These are phyloP conservation scores for Eremomyces bilateralis DNA, from an alignment of 495 filamentous ascomycete species.

Conservation along the genomic window DNA sequence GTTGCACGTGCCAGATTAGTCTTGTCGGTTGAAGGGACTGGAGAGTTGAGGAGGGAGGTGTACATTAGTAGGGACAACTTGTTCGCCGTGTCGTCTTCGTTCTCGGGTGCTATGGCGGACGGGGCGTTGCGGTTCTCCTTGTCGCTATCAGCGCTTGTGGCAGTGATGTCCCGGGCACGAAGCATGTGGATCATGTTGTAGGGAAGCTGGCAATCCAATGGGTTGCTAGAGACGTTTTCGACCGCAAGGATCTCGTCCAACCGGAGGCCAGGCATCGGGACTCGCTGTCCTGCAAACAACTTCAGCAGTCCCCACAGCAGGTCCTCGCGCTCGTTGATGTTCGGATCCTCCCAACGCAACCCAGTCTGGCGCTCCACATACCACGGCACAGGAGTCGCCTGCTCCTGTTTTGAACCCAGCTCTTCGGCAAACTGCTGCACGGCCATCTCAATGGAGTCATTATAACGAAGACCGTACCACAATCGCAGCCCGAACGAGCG, in stretches of 20 bases:
- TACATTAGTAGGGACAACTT: no score
- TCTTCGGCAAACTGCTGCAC: conserved; percentile 48
- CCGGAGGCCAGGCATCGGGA: conserved; percentile 22
- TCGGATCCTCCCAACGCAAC: conserved; percentile 25
- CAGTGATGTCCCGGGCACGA: conserved; percentile 16
- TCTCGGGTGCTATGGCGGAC: neutral
- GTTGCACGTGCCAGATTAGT: neutral
- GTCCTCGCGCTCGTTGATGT: conserved; percentile 42
- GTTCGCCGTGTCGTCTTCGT: conserved; percentile 29
- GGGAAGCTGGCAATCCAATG: conserved; percentile 47
- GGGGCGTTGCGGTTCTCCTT: conserved; percentile 17
- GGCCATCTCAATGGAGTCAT: conserved; percentile 45
- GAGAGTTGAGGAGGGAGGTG: conserved; percentile 21
- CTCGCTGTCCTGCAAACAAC: conserved; percentile 36
- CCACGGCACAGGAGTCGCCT: conserved; percentile 38
- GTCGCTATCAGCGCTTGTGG: conserved; percentile 20
- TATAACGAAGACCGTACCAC: conserved; percentile 53
- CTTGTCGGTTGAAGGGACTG: no score
- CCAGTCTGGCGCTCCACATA: conserved; percentile 29
- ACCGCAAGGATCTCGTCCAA: conserved; percentile 35
- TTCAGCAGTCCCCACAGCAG: conserved; percentile 71
- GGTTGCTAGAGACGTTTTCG: conserved; percentile 38
- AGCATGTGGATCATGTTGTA: conserved; percentile 57
- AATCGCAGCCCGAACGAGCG: conserved; percentile 79
- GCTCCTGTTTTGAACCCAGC: conserved; percentile 30